Evolutionary conservation across 768 basidiomycete genomes (phyloP).

Genomic region (Podaxis sp.): DNA sequence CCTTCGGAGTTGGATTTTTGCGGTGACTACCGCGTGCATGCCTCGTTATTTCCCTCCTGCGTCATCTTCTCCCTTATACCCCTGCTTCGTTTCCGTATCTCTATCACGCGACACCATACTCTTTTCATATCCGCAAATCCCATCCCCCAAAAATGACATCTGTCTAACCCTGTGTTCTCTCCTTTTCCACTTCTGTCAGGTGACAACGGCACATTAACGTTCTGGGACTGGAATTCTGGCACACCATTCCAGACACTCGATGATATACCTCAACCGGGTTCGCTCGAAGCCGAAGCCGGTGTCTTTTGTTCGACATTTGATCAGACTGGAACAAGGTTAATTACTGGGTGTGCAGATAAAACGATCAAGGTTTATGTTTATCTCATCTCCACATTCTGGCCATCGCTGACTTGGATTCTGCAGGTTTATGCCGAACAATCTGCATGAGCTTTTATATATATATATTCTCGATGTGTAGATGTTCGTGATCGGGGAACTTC

Average conservation of each 20-base stretch:
- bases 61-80: not conserved
- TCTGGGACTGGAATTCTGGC: conserved; percentile 96
- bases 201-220: conserved; percentile 86
- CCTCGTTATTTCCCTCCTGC: not conserved
- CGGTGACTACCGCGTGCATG: not conserved
- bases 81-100: not conserved
- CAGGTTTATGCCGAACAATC: conserved; percentile 11
- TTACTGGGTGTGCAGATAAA: conserved; percentile 97
- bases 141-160: not conserved
- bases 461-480: too few species aligned
- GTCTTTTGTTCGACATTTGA: conserved; percentile 98
- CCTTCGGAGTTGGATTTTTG: not conserved
- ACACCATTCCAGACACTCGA: conserved; percentile 93
- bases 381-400: not conserved
- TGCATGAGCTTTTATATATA: not conserved
- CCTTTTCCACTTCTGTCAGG: conserved; percentile 35
- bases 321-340: conserved; percentile 87
- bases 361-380: conserved; percentile 79
- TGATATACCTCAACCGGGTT: conserved; percentile 96
- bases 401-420: not conserved
- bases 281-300: conserved; percentile 94
- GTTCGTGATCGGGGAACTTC: not conserved
- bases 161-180: not conserved
- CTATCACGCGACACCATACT: not conserved
- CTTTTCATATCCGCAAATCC: not conserved